Evolutionary conservation across 192 early-diverging fungal species (phyloP).

Genomic region (Martensiomyces pterosporus): DNA sequence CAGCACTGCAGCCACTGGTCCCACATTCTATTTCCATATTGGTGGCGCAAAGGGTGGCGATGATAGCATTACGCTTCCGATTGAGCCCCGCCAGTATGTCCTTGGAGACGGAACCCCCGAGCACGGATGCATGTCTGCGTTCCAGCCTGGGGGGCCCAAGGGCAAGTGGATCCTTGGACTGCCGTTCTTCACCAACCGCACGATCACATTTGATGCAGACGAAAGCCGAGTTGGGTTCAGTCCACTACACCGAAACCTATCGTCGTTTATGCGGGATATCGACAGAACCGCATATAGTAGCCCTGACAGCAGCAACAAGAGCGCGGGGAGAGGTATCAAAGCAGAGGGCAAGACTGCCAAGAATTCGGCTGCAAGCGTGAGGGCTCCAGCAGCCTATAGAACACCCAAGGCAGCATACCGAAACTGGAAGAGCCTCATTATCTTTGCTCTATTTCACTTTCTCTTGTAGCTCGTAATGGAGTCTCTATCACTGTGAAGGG

Average conservation of each 20-base stretch:
- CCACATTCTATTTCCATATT: slow-evolving; percentile 28
- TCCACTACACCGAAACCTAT: too few species aligned
- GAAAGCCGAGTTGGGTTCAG: slow-evolving; percentile 36
- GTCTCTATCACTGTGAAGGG: too few species aligned
- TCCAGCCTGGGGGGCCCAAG: slow-evolving; percentile 37
- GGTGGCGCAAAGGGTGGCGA: slow-evolving; percentile 1
- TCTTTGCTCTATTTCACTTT: too few species aligned
- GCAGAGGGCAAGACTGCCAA: too few species aligned
- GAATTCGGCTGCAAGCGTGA: too few species aligned
- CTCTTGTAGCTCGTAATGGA: too few species aligned
- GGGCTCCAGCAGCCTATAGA: too few species aligned
- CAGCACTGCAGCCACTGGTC: slow-evolving; percentile 24
- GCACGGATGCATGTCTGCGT: slow-evolving; percentile 49
- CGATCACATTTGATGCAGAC: slow-evolving; percentile 39
- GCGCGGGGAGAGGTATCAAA: too few species aligned
- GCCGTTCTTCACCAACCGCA: slow-evolving; percentile 42
- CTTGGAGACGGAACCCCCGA: slow-evolving; percentile 28
- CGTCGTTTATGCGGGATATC: slow-evolving; percentile 1
- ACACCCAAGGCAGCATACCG: too few species aligned
- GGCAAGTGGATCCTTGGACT: slow-evolving; percentile 47
- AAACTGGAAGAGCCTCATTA: too few species aligned
- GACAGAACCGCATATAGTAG: slow-evolving; percentile 2
- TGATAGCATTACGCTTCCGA: slow-evolving; percentile 4
- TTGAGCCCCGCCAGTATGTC: slow-evolving; percentile 36
- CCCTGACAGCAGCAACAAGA: not conserved